These are phyloP conservation scores for Rubia tinctorum DNA, from an alignment of 305 asterid species.

Conservation along the genomic window DNA sequence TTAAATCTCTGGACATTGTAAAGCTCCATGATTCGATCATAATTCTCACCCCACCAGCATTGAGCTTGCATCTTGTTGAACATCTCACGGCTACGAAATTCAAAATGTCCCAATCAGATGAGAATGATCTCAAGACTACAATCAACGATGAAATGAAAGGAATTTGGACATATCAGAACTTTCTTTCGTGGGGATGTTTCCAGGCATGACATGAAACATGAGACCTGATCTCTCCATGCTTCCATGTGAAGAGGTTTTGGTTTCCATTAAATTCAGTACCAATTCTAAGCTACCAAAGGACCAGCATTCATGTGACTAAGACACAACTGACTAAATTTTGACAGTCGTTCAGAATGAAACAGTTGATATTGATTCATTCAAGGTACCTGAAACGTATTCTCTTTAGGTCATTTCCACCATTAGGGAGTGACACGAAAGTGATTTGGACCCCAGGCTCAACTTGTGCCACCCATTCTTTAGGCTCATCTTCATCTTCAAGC, in stretches of 20 bases:
- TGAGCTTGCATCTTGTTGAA: constrained; percentile 99
- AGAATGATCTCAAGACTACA: constrained; percentile 14
- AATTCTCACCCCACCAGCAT: constrained; percentile 99
- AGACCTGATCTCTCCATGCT: constrained; percentile 7
- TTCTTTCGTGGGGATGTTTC: constrained; percentile 10
- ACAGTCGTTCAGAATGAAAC: neutral
- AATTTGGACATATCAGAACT: neutral
- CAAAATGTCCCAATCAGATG: constrained; percentile 12
- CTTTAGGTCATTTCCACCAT: constrained; percentile 93
- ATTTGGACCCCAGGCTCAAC: constrained; percentile 99
- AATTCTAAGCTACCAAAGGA: neutral
- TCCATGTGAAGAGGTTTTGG: constrained; percentile 1
- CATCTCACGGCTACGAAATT: constrained; percentile 86
- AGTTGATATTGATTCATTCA: neutral
- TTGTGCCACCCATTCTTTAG: constrained; percentile 92
- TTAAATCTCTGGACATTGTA: constrained; percentile 94
- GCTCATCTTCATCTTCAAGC: constrained; percentile 61
- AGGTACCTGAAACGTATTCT: constrained; percentile 92
- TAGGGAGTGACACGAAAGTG: constrained; percentile 81
- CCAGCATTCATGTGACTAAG: constrained; percentile 12
- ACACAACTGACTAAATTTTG: neutral
- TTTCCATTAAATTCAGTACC: neutral
- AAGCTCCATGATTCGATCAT: constrained; percentile 93
- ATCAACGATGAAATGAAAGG: neutral
- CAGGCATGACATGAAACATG: constrained; percentile 15